Percentiles rank a stretch among this genome's conserved stretches.
phyloP scores from a whole-genome alignment of 768 basidiomycete species.

The Mycena rosella region DNA sequence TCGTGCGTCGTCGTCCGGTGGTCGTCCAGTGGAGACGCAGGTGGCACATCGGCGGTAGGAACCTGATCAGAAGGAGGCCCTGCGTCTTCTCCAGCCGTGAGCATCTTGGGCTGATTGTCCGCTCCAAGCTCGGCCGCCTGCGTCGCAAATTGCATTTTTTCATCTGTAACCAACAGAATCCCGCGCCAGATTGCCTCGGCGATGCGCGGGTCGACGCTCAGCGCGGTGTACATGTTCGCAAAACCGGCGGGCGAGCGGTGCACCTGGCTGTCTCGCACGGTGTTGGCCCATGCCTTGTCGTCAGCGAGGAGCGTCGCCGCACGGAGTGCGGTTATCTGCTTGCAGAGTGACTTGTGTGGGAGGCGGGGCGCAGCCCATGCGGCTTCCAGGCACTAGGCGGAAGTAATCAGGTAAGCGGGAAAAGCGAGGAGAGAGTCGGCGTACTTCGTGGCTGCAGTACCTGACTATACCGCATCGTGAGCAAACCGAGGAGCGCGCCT shows the following conservation, averaged over 20 bases:
- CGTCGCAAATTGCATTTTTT: neutral
- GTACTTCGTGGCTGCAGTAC: neutral
- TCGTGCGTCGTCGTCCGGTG: too few species aligned
- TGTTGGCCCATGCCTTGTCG: constrained; percentile 3
- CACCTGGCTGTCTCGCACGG: neutral
- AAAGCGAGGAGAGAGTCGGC: neutral
- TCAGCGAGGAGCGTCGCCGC: neutral
- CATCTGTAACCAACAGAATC: neutral
- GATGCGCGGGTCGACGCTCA: neutral
- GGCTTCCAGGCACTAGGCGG: neutral
- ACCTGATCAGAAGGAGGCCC: too few species aligned
- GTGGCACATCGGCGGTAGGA: too few species aligned
- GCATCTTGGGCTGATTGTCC: too few species aligned
- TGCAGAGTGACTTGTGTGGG: constrained; percentile 3
- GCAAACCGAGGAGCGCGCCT: neutral
- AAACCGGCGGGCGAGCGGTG: neutral
- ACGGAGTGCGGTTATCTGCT: neutral
- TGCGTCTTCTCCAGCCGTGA: too few species aligned
- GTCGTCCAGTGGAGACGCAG: too few species aligned
- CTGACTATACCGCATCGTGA: neutral
- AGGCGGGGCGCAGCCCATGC: neutral
- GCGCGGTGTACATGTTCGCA: neutral
- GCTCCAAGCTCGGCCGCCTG: neutral
- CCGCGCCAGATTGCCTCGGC: neutral
- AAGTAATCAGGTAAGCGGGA: neutral